These are phyloP conservation scores for Pochonia chlamydosporia DNA, from an alignment of 2,329 filamentous ascomycete species.

Conservation along the genomic window DNA sequence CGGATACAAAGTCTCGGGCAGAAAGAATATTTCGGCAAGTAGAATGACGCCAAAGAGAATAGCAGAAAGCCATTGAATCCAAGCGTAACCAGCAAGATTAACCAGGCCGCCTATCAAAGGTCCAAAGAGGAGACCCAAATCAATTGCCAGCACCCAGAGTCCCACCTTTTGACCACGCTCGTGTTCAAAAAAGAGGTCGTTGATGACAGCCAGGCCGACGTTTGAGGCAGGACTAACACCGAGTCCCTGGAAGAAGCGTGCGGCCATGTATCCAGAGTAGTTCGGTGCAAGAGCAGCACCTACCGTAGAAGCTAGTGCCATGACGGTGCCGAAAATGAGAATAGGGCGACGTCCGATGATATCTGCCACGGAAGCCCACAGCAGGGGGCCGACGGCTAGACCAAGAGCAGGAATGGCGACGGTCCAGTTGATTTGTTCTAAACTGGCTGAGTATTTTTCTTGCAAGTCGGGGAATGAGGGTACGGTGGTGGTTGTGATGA, in stretches of 20 bases:
- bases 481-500: conserved; percentile 50
- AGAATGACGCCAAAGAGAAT: conserved; percentile 45
- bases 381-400: conserved; percentile 42
- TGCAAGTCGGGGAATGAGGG: conserved; percentile 46
- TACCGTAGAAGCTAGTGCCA: conserved; percentile 26
- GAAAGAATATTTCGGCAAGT: conserved; percentile 38
- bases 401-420: conserved; percentile 46
- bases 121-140: conserved; percentile 46
- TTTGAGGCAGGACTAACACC: conserved; percentile 48
- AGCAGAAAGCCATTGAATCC: conserved; percentile 50
- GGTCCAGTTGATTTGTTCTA: conserved; percentile 47
- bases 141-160: conserved; percentile 51
- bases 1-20: conserved; percentile 53
- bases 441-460: conserved; percentile 35
- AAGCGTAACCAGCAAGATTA: conserved; percentile 31
- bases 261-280: conserved; percentile 49
- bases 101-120: conserved; percentile 21
- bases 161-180: conserved; percentile 43
- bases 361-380: conserved; percentile 42
- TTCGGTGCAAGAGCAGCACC: conserved; percentile 26
- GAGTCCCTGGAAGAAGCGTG: conserved; percentile 52
- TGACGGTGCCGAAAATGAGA: conserved; percentile 21
- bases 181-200: conserved; percentile 51
- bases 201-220: conserved; percentile 48
- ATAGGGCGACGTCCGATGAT: conserved; percentile 36